Evolutionary conservation across 2,329 filamentous ascomycete genomes (phyloP), one percentile per base, ranked within the genome.

Genomic region (Pseudonectria foliicola): DNA sequence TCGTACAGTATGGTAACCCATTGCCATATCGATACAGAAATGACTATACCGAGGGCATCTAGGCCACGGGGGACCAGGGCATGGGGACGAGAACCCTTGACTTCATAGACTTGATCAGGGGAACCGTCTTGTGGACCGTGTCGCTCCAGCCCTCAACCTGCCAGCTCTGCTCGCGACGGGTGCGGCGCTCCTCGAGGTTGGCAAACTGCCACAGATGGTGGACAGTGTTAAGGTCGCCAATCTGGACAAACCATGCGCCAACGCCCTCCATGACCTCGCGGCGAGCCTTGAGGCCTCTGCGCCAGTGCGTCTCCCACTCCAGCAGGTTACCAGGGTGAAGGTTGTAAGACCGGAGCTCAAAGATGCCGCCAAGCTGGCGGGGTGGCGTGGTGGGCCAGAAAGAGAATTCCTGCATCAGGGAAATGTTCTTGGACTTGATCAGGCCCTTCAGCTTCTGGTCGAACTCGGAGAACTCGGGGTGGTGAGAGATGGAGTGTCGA

Each of bases 171-270:
- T 98, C 92, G 46, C 92, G 77, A 47, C 88, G 77, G 25, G 85
- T 68, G 62, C 93, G 92, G 46, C 92, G 80, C 67, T 96, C 92
- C 63, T 96, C 89, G 41, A 98, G 66, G 61, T 98, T 86, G 49
- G 90, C 89, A 68, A 96, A 98, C 59, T 98, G 92, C 92, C 92
- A 98, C 14, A 98, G 73, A 60, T 96, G 90, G 62, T 98, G 89
- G 24, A 98, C 92, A 0, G 88, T 95, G 68, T 98, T 98, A 44
- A 98, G 72, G 35, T 95, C 90, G 42, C 92, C 92, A 53, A 98
- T 90, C 67, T 98, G 92, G 27, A 95, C 90, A 54, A 98, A 98
- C 92, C 92, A 98, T 6, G 92, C 92, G 23, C 90, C 89, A 1
- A 95, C 89, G 11, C 92, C 92, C 63, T 98, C 92, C 92, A 98